Conservation (phyloP, 2,329 filamentous ascomycete species). For the Diaporthe helianthi region DNA sequence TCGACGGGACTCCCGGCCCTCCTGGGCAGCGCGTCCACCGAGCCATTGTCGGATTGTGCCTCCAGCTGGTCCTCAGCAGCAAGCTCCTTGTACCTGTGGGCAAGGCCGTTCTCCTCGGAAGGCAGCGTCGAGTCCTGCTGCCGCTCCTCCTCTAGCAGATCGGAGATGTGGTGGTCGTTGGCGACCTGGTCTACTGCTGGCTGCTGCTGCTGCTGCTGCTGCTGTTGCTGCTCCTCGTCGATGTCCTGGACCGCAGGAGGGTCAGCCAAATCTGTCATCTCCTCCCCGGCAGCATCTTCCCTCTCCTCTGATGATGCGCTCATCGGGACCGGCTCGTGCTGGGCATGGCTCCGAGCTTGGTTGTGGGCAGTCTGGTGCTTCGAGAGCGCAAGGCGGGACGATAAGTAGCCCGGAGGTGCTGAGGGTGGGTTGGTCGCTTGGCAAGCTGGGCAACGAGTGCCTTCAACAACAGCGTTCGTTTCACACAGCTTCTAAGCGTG, state of each 20-base stretch:
- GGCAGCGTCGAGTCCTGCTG: constrained; percentile 39
- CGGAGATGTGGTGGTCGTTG: constrained; percentile 45
- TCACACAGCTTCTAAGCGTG: background rate
- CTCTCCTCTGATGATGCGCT: constrained; percentile 71
- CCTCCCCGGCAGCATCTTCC: constrained; percentile 58
- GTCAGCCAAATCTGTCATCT: constrained; percentile 59
- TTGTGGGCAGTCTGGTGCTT: constrained; percentile 6
- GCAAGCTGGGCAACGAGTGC: constrained; percentile 3
- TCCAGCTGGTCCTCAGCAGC: constrained; percentile 52
- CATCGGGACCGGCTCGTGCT: constrained; percentile 60
- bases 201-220: too few species aligned
- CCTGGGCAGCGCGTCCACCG: constrained; percentile 57
- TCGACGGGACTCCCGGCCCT: constrained; percentile 71
- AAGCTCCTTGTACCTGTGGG: constrained; percentile 54
- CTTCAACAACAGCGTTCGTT: background rate
- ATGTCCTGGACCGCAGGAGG: constrained; percentile 49
- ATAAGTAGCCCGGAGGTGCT: background rate
- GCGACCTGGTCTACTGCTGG: too few species aligned
- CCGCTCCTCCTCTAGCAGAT: constrained; percentile 46
- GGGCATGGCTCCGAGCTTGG: constrained; percentile 40
- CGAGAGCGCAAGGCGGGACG: constrained; percentile 4
- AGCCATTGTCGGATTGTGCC: constrained; percentile 59
- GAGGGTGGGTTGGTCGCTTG: background rate
- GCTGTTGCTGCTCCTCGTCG: constrained; percentile 50
- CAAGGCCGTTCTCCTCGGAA: constrained; percentile 44